A percentile compares a stretch with the other conserved stretches of the same genome.
phyloP scores from a whole-genome alignment of 805 yeast genomes.

The Kodamaea neixiangensis region DNA sequence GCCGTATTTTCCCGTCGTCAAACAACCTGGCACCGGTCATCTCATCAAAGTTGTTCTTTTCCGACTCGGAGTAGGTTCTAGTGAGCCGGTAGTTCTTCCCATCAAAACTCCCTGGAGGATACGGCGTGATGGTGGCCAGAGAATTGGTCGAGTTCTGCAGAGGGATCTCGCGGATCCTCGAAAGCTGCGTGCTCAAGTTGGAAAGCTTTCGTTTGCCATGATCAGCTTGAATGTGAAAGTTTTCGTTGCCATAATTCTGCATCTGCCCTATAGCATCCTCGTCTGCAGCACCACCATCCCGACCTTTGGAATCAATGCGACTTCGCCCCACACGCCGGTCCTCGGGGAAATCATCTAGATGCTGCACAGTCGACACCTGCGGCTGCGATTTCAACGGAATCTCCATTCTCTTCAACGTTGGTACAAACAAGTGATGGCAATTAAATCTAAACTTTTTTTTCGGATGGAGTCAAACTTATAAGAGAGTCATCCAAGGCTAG shows the following conservation, averaged over 20 bases:
- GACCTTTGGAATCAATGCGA: neutral
- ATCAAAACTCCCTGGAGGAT: conserved; percentile 4
- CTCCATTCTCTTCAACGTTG: conserved; percentile 27
- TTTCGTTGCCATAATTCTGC: neutral
- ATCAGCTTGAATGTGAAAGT: neutral
- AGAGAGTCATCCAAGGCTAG: conserved; percentile 4
- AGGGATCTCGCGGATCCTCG: conserved; percentile 9
- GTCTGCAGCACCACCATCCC: neutral
- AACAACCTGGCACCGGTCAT: conserved; percentile 54
- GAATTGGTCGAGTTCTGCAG: conserved; percentile 10
- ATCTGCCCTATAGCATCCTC: neutral
- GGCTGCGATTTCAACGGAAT: conserved; percentile 43
- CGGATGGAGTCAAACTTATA: conserved; percentile 3
- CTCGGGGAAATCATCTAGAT: conserved; percentile 21
- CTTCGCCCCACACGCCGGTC: neutral
- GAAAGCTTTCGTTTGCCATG: neutral
- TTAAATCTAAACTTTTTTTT: neutral
- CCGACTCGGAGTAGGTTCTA: conserved; percentile 66
- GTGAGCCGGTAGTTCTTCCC: conserved; percentile 26
- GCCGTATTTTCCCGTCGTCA: conserved; percentile 55
- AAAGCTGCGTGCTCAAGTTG: conserved; percentile 5
- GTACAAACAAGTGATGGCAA: conserved; percentile 7
- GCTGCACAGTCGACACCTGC: conserved; percentile 37
- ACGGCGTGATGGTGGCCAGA: conserved; percentile 6
- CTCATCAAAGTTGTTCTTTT: conserved; percentile 58